Evolutionary conservation across 192 early-diverging fungal genomes (phyloP), one percentile per base, ranked within the genome.

Genomic region (Paraglomus occultum): DNA sequence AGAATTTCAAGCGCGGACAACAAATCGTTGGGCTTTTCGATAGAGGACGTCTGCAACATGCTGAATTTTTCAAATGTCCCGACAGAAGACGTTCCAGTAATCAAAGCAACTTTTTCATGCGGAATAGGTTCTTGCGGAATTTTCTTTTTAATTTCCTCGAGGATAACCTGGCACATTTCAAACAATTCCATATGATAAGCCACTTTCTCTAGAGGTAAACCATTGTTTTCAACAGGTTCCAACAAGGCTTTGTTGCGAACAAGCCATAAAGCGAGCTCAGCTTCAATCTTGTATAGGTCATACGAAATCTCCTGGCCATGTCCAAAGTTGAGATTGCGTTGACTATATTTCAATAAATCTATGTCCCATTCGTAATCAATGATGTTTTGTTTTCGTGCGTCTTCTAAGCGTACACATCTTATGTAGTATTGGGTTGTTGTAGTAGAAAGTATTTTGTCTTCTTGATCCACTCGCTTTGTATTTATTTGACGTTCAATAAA

Each of bases 101-200:
- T 47, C 11, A 44, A 22, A 11, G 71, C n/a, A 17, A 55, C 9
- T 18, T 39, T 52, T 52, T 64, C 71, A 44, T 18, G 14, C 9
- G 71, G 49, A 46, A 72, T 65, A 23, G 38, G 15, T 20, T 72
- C 63, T 14, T 72, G 71, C 20, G 20, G 44, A 31, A 72, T 65
- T 39, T 44, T 8, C 7, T 9, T 6, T 63, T 63, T 65, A 14
- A 72, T 65, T 1, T 72, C 71, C 22, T 17, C 17, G 11, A 72
- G 31, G n/a, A 72, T 66, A 31, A 23, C 42, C 44, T 39, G 44
- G 8, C 15, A 48, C 9, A 10, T 50, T 23, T 65, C 38, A 49
- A 72, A 67, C 31, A 72, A 46, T 51, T 72, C 71, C 49, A 72
- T 20, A 18, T 67, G 64, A 44, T 64, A 72, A 4, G 64, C 40